phyloP scores from a whole-genome alignment of 306 rosid species.

The Dicorynia guianensis region DNA sequence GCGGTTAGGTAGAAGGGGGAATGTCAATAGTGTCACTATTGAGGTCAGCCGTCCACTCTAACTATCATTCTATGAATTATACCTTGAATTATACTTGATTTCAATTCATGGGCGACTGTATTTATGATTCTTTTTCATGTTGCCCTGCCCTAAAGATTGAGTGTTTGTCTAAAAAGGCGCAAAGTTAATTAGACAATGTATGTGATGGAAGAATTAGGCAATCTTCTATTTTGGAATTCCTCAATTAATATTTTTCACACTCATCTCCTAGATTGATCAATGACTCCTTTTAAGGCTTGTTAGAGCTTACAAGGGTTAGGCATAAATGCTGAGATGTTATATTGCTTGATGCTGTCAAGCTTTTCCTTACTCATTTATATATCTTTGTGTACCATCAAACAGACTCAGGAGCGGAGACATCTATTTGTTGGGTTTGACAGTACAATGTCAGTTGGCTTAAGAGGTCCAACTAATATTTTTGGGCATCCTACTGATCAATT shows the following conservation, averaged over 20 bases:
- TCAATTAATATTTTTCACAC: conserved; percentile 11
- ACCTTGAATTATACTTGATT: conserved; percentile 4
- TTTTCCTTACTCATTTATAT: conserved; percentile 40
- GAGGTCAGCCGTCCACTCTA: conserved; percentile 62
- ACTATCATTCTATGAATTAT: conserved; percentile 31
- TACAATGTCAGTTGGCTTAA: conserved; percentile 75
- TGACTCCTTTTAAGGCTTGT: conserved; percentile 7
- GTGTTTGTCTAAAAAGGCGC: neutral
- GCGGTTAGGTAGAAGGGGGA: conserved; percentile 66
- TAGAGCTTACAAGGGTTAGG: conserved; percentile 7
- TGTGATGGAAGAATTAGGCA: neutral
- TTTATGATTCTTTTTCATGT: neutral
- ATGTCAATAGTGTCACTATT: conserved; percentile 75
- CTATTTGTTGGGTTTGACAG: conserved; percentile 92
- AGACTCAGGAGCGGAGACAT: conserved; percentile 70
- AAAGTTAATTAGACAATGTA: too few species aligned
- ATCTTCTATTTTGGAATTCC: conserved; percentile 1
- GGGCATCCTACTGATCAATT: conserved; percentile 92
- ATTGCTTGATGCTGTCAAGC: conserved; percentile 31
- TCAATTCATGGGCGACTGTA: neutral
- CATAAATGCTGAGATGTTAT: conserved; percentile 21
- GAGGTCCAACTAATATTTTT: conserved; percentile 94
- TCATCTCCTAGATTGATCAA: conserved; percentile 19
- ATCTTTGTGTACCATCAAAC: conserved; percentile 43
- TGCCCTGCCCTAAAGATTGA: neutral